phyloP scores from a whole-genome alignment of 768 basidiomycete genomes.

The Galerina sulciceps region DNA sequence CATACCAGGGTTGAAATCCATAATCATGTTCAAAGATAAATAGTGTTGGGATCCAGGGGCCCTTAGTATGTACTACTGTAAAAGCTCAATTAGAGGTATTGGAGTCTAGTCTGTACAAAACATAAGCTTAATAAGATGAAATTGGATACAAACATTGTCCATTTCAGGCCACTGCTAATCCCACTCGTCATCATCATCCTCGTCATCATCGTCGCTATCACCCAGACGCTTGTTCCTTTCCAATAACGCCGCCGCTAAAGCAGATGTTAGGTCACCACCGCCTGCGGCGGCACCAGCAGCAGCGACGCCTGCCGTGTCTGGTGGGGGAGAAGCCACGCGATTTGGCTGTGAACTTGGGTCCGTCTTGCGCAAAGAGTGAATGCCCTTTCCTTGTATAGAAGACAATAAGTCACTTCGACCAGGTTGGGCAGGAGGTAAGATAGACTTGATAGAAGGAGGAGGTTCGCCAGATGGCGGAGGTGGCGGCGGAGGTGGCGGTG shows the following conservation, averaged over 20 bases:
- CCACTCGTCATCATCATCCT: conserved; percentile 74
- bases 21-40: too few species aligned
- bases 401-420: conserved; percentile 73
- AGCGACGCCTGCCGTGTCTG: conserved; percentile 39
- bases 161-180: conserved; percentile 29
- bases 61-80: too few species aligned
- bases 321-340: conserved; percentile 36
- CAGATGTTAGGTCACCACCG: conserved; percentile 79
- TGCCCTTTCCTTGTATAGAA: conserved; percentile 82
- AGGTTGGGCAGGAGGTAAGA: conserved; percentile 55
- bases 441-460: conserved; percentile 29
- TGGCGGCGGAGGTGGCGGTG: conserved; percentile 55
- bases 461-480: conserved; percentile 30
- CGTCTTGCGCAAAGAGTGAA: conserved; percentile 70
- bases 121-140: too few species aligned
- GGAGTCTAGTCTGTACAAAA: too few species aligned
- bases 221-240: conserved; percentile 87
- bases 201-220: conserved; percentile 83
- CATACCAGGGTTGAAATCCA: too few species aligned
- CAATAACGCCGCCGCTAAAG: conserved; percentile 81
- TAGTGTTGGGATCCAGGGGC: too few species aligned
- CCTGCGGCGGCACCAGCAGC: conserved; percentile 41
- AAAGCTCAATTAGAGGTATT: too few species aligned
- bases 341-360: conserved; percentile 40
- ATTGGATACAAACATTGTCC: neutral